Conservation (phyloP, 73 alveolate species). For the Tetrahymena thermophila region DNA sequence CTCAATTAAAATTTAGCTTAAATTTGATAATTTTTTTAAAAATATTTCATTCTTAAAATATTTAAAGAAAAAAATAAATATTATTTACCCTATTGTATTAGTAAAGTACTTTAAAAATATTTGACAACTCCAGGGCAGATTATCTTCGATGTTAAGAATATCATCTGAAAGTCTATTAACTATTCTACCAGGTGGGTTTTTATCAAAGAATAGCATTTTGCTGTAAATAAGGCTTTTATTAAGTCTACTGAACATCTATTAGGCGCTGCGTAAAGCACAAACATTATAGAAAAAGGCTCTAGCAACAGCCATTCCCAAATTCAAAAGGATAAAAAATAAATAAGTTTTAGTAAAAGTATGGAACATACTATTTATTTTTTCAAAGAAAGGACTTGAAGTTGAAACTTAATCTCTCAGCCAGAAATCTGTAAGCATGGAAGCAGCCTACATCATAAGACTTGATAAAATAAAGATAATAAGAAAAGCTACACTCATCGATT, state of each 20-base stretch:
- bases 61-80: too few species aligned
- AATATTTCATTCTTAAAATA: too few species aligned
- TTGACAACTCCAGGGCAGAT: constrained; percentile 22
- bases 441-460: neutral
- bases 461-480: neutral
- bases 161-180: constrained; percentile 40
- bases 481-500: constrained; percentile 3
- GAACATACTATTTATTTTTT: constrained; percentile 7
- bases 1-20: too few species aligned
- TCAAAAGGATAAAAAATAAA: neutral
- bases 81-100: neutral
- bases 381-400: constrained; percentile 14
- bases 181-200: constrained; percentile 34
- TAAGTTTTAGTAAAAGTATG: neutral
- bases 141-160: constrained; percentile 21
- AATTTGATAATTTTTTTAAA: too few species aligned
- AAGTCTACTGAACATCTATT: constrained; percentile 6
- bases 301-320: neutral
- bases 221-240: constrained; percentile 21
- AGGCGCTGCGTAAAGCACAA: constrained; percentile 16
- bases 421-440: constrained; percentile 21
- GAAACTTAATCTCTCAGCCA: constrained; percentile 36
- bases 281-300: constrained; percentile 11
- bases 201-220: constrained; percentile 38
- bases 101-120: neutral